Conservation (phyloP, 2,329 filamentous ascomycete genomes). For the Rachicladosporium sp. region DNA sequence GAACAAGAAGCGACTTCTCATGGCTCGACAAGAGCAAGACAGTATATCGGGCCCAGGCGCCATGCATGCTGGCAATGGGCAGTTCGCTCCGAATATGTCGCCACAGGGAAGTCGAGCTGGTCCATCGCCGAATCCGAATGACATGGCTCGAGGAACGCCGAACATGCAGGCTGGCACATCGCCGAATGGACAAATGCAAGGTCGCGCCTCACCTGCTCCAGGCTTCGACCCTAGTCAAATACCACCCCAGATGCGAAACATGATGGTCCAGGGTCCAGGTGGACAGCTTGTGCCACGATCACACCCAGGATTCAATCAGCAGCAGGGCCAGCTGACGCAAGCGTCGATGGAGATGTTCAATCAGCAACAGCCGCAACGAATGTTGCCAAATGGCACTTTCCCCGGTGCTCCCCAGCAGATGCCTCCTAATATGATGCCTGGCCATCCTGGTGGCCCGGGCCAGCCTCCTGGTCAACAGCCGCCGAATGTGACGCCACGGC, state of each 20-base stretch:
- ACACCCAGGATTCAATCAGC: constrained; percentile 42
- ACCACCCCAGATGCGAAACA: constrained; percentile 15
- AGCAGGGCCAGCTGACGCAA: constrained; percentile 34
- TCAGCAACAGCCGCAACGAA: constrained; percentile 16
- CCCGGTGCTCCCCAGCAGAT: constrained; percentile 27
- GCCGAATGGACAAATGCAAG: constrained; percentile 55
- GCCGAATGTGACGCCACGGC: constrained; percentile 56
- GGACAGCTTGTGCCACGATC: constrained; percentile 52
- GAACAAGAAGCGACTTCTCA: constrained; percentile 75
- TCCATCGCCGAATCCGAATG: constrained; percentile 63
- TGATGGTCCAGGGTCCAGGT: constrained; percentile 38
- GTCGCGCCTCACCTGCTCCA: constrained; percentile 48
- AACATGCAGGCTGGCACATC: constrained; percentile 61
- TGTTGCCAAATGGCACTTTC: constrained; percentile 19
- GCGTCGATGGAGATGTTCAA: constrained; percentile 35
- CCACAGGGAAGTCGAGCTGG: constrained; percentile 54
- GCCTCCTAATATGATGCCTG: constrained; percentile 28
- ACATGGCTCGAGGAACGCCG: constrained; percentile 67
- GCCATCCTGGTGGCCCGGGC: constrained; percentile 24
- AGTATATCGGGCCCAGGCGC: constrained; percentile 42
- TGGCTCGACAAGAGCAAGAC: constrained; percentile 72
- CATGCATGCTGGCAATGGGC: constrained; percentile 29
- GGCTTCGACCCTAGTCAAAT: constrained; percentile 30
- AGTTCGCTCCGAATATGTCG: constrained; percentile 46
- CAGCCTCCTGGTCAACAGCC: constrained; percentile 41